These are phyloP conservation scores for Alternaria angustiovoidea DNA, from an alignment of 2,329 filamentous ascomycete genomes.

Conservation along the genomic window DNA sequence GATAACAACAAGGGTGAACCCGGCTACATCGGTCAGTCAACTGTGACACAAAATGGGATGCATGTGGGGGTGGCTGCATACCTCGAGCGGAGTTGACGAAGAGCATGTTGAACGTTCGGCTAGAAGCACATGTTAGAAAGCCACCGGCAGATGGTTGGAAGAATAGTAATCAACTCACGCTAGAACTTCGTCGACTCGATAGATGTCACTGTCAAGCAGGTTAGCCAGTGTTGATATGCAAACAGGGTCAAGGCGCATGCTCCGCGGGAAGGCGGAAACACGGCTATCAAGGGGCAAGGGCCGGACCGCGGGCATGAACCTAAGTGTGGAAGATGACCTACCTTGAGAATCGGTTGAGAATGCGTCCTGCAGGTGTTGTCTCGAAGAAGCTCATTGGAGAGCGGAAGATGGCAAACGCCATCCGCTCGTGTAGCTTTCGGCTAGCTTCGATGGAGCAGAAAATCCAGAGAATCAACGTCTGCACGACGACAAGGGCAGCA, in stretches of 20 bases:
- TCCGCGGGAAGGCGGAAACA: background rate
- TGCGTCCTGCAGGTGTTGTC: conserved; percentile 93
- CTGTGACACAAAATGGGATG: conserved; percentile 20
- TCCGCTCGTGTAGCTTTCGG: conserved; percentile 93
- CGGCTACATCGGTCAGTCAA: conserved; percentile 48
- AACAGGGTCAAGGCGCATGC: background rate
- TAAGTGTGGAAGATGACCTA: conserved; percentile 52
- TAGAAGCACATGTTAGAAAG: conserved; percentile 42
- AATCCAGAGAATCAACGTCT: conserved; percentile 97
- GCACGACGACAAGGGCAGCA: conserved; percentile 82
- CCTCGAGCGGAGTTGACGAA: conserved; percentile 60
- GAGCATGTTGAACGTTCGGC: conserved; percentile 93
- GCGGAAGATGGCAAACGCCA: conserved; percentile 97
- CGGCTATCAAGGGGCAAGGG: conserved; percentile 11
- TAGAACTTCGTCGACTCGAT: conserved; percentile 88
- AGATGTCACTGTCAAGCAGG: conserved; percentile 68
- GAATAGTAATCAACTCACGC: conserved; percentile 59
- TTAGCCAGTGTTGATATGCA: conserved; percentile 24
- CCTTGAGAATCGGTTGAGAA: conserved; percentile 96
- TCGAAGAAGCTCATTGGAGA: conserved; percentile 99
- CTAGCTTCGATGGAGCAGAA: conserved; percentile 99
- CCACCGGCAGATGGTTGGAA: background rate
- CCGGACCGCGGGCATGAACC: conserved; percentile 11
- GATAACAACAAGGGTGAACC: conserved; percentile 88
- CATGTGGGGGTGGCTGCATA: conserved; percentile 40